A percentile compares a stretch with the other conserved stretches of the same genome.
These are phyloP conservation scores for Populus ilicifolia DNA, from an alignment of 345 rosid species.

Conservation along the genomic window DNA sequence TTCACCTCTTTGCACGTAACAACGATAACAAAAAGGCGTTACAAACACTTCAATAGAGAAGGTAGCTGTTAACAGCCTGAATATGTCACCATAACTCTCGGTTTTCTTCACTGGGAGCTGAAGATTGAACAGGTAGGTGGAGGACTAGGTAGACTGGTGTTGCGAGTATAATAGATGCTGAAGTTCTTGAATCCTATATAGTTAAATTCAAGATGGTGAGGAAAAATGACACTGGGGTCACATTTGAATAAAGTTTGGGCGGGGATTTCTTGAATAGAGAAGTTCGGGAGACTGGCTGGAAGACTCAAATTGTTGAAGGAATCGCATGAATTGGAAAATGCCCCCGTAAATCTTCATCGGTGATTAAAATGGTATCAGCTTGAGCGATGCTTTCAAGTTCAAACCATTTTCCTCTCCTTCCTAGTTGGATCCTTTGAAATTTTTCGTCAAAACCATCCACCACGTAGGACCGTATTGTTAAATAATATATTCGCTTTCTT, in stretches of 20 bases:
- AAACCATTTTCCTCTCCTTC: constrained; percentile 18
- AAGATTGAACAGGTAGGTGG: constrained; percentile 24
- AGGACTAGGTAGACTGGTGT: not conserved
- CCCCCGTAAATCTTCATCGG: constrained; percentile 8
- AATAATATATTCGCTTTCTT: no score
- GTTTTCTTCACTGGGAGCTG: no score
- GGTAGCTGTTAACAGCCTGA: no score
- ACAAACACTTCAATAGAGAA: no score
- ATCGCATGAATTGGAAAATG: constrained; percentile 15
- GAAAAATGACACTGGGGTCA: not conserved
- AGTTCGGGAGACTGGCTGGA: constrained; percentile 14
- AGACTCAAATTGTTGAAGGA: constrained; percentile 24
- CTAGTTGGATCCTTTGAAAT: constrained; percentile 22
- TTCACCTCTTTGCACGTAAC: no score
- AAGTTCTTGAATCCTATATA: constrained; percentile 4
- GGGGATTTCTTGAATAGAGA: not conserved
- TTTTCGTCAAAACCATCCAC: constrained; percentile 13
- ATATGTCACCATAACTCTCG: no score
- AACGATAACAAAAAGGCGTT: no score
- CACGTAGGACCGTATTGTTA: constrained; percentile 15
- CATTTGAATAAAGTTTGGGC: constrained; percentile 26
- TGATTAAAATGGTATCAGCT: constrained; percentile 14
- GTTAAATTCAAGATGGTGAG: not conserved
- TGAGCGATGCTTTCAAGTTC: constrained; percentile 24
- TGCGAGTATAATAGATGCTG: not conserved